Conservation (phyloP, 2,329 filamentous ascomycete genomes). For the Penicillium brevicompactum region DNA sequence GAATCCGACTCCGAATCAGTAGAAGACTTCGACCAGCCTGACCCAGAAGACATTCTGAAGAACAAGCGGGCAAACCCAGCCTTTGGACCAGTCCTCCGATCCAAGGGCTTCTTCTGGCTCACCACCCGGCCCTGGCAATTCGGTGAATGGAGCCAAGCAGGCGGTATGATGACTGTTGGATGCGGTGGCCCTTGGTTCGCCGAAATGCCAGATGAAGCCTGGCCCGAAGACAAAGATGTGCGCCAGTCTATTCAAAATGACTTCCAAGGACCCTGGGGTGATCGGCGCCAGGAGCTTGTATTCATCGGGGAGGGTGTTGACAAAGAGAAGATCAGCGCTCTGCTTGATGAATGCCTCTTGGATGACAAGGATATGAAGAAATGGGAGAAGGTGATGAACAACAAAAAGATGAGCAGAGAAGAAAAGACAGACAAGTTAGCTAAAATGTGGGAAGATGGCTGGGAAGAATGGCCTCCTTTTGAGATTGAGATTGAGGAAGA, state of each 20-base stretch:
- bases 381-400: slow-evolving; percentile 58
- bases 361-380: slow-evolving; percentile 60
- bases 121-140: slow-evolving; percentile 45
- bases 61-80: slow-evolving; percentile 44
- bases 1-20: slow-evolving; percentile 29
- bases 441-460: slow-evolving; percentile 61
- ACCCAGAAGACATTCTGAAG: slow-evolving; percentile 35
- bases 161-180: slow-evolving; percentile 46
- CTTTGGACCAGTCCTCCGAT: slow-evolving; percentile 44
- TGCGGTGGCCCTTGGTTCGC: slow-evolving; percentile 58
- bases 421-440: slow-evolving; percentile 51
- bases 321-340: slow-evolving; percentile 50
- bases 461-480: slow-evolving; percentile 58
- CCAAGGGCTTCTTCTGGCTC: slow-evolving; percentile 51
- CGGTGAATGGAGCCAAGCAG: slow-evolving; percentile 50
- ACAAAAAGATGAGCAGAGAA: slow-evolving; percentile 36
- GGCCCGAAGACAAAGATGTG: slow-evolving; percentile 53
- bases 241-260: slow-evolving; percentile 52
- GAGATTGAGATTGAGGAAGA: slow-evolving; percentile 38
- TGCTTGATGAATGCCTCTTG: slow-evolving; percentile 64
- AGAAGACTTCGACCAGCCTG: slow-evolving; percentile 35
- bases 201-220: slow-evolving; percentile 56
- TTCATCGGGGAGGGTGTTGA: slow-evolving; percentile 71
- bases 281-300: slow-evolving; percentile 71
- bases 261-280: slow-evolving; percentile 62